These are phyloP conservation scores for Combretum micranthum DNA, from an alignment of 345 rosid genomes.

Conservation along the genomic window DNA sequence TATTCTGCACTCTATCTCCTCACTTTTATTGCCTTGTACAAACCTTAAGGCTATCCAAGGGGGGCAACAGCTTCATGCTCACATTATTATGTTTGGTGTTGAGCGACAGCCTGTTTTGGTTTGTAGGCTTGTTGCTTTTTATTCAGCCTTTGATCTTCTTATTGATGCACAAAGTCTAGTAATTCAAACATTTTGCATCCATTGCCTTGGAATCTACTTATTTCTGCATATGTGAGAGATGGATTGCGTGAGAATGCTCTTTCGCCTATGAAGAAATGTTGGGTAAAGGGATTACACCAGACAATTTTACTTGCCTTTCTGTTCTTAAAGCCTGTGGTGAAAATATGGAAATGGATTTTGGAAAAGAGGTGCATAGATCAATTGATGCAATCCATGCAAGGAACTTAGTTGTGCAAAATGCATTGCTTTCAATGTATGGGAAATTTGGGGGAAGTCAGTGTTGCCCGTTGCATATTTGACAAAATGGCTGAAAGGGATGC, in stretches of 20 bases:
- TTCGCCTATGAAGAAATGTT: conserved; percentile 45
- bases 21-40: conserved; percentile 32
- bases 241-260: conserved; percentile 40
- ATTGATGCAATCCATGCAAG: conserved; percentile 30
- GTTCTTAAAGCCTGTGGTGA: conserved; percentile 77
- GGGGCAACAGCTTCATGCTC: conserved; percentile 59
- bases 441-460: conserved; percentile 40
- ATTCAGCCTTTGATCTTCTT: conserved; percentile 38
- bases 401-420: conserved; percentile 62
- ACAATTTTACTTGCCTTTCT: conserved; percentile 72
- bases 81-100: conserved; percentile 38
- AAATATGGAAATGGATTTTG: conserved; percentile 38
- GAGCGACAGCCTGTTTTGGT: conserved; percentile 45
- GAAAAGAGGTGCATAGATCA: conserved; percentile 47
- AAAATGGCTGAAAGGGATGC: conserved; percentile 58
- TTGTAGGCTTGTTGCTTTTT: conserved; percentile 56
- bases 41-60: conserved; percentile 21
- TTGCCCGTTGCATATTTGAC: conserved; percentile 47
- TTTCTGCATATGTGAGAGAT: conserved; percentile 39
- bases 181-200: conserved; percentile 35
- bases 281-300: conserved; percentile 44
- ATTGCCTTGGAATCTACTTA: no score
- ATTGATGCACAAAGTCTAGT: conserved; percentile 27
- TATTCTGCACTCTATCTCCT: no score
- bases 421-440: conserved; percentile 75